Base-by-base conservation (phyloP, 2,329 filamentous ascomycete genomes). In the Colletotrichum liaoningense region DNA sequence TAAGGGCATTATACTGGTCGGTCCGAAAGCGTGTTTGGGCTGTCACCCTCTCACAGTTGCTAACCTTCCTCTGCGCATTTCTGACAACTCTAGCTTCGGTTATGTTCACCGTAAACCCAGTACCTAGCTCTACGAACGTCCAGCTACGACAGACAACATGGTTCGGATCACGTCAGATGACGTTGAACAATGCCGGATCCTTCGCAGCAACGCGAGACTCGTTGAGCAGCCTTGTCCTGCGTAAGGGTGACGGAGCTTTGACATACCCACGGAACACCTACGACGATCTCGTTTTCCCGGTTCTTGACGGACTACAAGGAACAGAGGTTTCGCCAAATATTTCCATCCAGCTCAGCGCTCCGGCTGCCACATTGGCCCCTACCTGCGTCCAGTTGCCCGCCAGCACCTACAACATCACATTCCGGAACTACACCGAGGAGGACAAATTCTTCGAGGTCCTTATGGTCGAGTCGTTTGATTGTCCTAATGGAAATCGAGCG, bases 51-150 rank as follows among this genome's bases (percentile, higher is more conserved):
- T 68, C 64, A 1, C 69, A 63, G 16, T 14, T 68, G n/a, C 22
- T 16, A n/a, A 58, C 35, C 1, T 24, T 72, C 9, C 5, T 57
- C 22, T 62, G 64, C 28, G 64, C 33, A 8, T 52, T 72, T 19
- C 24, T 63, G 4, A 49, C 69, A 4, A 68, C 64, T 4, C 57
- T 72, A 1, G 69, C 57, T 2, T 62, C 69, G 33, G 26, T 72
- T 5, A 26, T 68, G 6, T 72, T 72, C 16, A 62, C 56, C 19
- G 28, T 72, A 2, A 46, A 63, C 16, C 33, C 64, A 2, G 11
- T 72, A 5, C 57, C 52, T 12, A 30, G n/a, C 5, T 22, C 26
- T 4, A 59, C 26, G 64, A 8, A 22, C 7, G 11, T 63, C 26
- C 64, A 24, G 52, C 26, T 72, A 19, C 35, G 26, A 6, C 69